Conservation (phyloP, 2,329 filamentous ascomycete species). For the Pseudonectria buxi region DNA sequence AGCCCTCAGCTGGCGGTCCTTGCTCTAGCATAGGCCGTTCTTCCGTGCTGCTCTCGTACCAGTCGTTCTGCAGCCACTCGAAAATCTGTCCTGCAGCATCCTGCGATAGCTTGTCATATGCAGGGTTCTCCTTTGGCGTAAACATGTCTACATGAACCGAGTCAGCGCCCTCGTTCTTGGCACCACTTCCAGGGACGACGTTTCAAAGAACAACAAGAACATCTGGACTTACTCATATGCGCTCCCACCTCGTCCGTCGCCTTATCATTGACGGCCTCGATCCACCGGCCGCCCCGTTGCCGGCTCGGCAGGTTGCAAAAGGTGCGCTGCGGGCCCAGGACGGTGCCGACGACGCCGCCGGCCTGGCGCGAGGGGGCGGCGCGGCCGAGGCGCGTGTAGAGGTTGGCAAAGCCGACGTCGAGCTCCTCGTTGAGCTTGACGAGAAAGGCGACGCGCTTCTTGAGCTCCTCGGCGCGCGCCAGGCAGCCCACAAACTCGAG, state of each 20-base stretch:
- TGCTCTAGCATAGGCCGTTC: conserved; percentile 21
- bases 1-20: not conserved
- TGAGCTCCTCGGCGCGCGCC: conserved; percentile 74
- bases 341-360: conserved; percentile 43
- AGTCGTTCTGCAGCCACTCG: conserved; percentile 57
- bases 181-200: too few species aligned
- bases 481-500: conserved; percentile 91
- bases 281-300: conserved; percentile 52
- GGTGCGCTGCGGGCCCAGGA: conserved; percentile 67
- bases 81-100: conserved; percentile 59
- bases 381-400: conserved; percentile 78
- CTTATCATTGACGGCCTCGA: conserved; percentile 68
- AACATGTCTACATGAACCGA: conserved; percentile 55
- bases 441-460: conserved; percentile 63
- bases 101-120: conserved; percentile 60
- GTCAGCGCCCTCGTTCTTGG: conserved; percentile 6
- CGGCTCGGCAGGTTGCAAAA: conserved; percentile 77
- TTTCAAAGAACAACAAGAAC: too few species aligned
- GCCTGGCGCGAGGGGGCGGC: conserved; percentile 51
- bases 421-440: conserved; percentile 58
- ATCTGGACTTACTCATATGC: conserved; percentile 57
- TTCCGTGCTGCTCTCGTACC: conserved; percentile 54
- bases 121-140: conserved; percentile 62
- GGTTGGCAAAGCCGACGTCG: conserved; percentile 71
- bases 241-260: conserved; percentile 73